Evolutionary conservation across 306 rosid species (phyloP), one percentile per base, ranked within the genome.

Genomic region (Lotus japonicus): DNA sequence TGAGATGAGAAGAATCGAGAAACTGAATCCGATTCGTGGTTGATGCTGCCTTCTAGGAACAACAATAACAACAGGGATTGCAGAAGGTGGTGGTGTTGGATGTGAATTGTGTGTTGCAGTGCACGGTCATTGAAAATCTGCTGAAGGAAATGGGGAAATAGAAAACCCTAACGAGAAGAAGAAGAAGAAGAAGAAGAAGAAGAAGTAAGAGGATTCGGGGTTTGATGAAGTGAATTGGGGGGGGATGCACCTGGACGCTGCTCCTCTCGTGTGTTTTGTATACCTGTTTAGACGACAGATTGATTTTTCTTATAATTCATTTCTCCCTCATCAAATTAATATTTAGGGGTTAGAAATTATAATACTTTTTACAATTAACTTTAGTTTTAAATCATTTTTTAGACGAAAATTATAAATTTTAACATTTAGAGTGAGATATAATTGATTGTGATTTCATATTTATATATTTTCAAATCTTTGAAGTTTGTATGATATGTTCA

Each of bases 241-340:
- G 82, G 56, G 77, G 67, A 74, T 66, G 86, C 0, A 81, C 72
- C 88, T 74, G 70, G 86, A 79, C 85, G 69, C 48, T 42, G 23
- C n/a, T 4, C 3, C n/a, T 41, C 4, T 41, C n/a, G 11, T 41
- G 13, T 5, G n/a, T 31, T 31, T 31, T 31, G 36, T 31, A 26
- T 26, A 26, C 4, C 4, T 31, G 36, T 31, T 31, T 31, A 0
- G 36, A 31, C 36, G 7, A 31, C 36, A 31, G 36, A 6, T 31
- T 31, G 36, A 38, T 38, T 5, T 6, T 36, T 7, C 42, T 36
- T 3, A 36, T 36, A 36, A 6, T 36, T 36, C 2, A 9, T 9
- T 38, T 38, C 9, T 38, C 10, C 1, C 10, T 9, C 0, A 8
- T 2, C 3, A 38, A 26, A 38, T 38, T 38, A 8, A 38, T 1